Evolutionary conservation across 768 basidiomycete species (phyloP), one percentile per base, ranked within the genome.

Genomic region (Trametes gibbosa): DNA sequence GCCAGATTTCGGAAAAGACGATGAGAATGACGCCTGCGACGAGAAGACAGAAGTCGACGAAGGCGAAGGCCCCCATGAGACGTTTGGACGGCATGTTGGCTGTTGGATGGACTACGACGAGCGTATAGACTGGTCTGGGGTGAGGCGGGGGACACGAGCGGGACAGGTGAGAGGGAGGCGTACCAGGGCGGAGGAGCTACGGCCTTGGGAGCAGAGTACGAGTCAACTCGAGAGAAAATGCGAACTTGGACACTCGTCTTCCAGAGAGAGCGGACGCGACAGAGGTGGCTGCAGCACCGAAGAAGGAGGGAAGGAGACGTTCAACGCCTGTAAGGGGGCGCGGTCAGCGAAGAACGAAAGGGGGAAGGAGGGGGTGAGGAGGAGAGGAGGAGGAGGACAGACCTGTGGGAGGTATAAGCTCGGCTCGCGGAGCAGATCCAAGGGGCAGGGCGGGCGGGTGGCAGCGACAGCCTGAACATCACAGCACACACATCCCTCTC

Each of bases 1-100:
- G 80, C 88, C 89, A 94, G 35, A 89, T 68, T 56, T 93, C 74
- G 17, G 90, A 89, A 48, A 92, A 74, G 41, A 80, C 79, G 58
- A 95, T 74, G 13, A 84, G 74, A 51, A 93, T 59, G 41, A 77
- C 74, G 43, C 89, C 92, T 13, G 88, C 85, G n/a, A 76, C 81
- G 47, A 94, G 78, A 48, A 95, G 81, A 61, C 77, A 79, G 53
- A 87, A 58, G 74, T 87, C 89, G 62, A 94, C 77, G 71, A 84
- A 81, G 24, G 78, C 82, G 88, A 91, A 95, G 59, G 82, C 78
- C 49, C 79, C 82, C 75, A 89, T 81, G 61, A 94, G 55, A 41
- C 73, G 81, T 67, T 77, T 85, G 63, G 91, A 90, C 67, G 86
- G 80, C 92, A 92, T 93, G 64, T 60, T 70, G 67, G 47, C 58